Evolutionary conservation across 2,329 filamentous ascomycete species (phyloP), one percentile per base, ranked within the genome.

Genomic region (Fusarium torulosum): DNA sequence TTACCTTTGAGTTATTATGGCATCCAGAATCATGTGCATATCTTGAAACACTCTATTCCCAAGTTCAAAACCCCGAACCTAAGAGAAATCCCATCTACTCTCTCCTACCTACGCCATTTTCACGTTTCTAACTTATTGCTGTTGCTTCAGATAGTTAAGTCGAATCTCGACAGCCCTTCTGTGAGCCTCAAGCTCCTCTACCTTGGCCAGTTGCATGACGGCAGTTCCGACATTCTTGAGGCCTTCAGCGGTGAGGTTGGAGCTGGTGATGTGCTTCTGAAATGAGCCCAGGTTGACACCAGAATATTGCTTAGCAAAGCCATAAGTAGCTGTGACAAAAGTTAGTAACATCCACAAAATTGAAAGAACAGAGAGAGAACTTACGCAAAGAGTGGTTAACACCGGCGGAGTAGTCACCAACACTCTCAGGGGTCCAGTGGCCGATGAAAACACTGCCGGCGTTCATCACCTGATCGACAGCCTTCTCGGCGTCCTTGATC

Each of bases 221-320:
- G 96, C 94, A 53, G 84, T 83, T 33, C 95, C 93, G 4, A 99
- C 91, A 74, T 96, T 96, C 72, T 86, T 86, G 65, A 99, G 83
- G 21, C 96, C 96, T 74, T 97, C 87, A 19, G 90, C 88, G 2
- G 93, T 97, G 64, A 99, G 85, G 78, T 97, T 92, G 1, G 94
- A 93, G 81, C 92, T 96, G 37, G 96, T 99, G 75, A 99, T 97
- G 84, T 98, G 94, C 83, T 99, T 99, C 78, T 97, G 87, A 81
- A 97, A 99, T 4, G 95, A 98, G 31, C 88, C 93, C 7, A 99
- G 87, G 79, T 97, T 99, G 75, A 99, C 96, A 52, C 96, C 96
- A 7, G 94, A 97, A 83, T 99, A 99, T 79, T 99, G 96, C 82
- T 97, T 97, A 47, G 96, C 96, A 75, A 97, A 99, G 40, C 96